Evolutionary conservation across 495 filamentous ascomycete genomes (phyloP).

Genomic region (Pyrenopolyporus hunteri): DNA sequence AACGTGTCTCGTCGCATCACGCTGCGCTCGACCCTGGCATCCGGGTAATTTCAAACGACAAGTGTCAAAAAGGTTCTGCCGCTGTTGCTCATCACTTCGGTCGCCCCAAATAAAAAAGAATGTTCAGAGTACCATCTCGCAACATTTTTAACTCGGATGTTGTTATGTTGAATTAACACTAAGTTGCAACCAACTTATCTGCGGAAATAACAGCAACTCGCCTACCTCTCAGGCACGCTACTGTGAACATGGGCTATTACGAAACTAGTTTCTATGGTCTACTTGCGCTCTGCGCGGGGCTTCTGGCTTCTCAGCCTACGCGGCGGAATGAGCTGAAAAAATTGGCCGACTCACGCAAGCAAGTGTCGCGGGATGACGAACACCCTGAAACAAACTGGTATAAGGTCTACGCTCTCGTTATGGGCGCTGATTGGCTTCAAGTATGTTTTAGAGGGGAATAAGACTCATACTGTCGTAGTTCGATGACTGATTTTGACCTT

Average conservation of each 20-base stretch:
- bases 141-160: conserved; percentile 5
- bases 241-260: conserved; percentile 37
- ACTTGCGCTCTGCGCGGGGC: conserved; percentile 21
- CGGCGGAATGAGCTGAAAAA: conserved; percentile 30
- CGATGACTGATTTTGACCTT: conserved; percentile 2
- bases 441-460: conserved; percentile 31
- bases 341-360: conserved; percentile 12
- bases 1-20: conserved; percentile 31
- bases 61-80: conserved; percentile 35
- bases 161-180: conserved; percentile 4
- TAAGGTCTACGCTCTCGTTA: conserved; percentile 55
- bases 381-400: conserved; percentile 41
- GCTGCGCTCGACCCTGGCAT: conserved; percentile 34
- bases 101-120: conserved; percentile 21
- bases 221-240: not conserved
- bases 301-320: conserved; percentile 38
- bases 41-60: conserved; percentile 45
- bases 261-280: conserved; percentile 36
- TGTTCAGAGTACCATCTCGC: not conserved
- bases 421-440: conserved; percentile 63
- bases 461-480: not conserved
- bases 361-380: conserved; percentile 7
- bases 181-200: not conserved
- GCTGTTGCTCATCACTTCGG: not conserved
- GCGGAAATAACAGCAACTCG: not conserved